These are phyloP conservation scores for Keithomyces neogunnii DNA, from an alignment of 2,329 filamentous ascomycete genomes.

Conservation along the genomic window DNA sequence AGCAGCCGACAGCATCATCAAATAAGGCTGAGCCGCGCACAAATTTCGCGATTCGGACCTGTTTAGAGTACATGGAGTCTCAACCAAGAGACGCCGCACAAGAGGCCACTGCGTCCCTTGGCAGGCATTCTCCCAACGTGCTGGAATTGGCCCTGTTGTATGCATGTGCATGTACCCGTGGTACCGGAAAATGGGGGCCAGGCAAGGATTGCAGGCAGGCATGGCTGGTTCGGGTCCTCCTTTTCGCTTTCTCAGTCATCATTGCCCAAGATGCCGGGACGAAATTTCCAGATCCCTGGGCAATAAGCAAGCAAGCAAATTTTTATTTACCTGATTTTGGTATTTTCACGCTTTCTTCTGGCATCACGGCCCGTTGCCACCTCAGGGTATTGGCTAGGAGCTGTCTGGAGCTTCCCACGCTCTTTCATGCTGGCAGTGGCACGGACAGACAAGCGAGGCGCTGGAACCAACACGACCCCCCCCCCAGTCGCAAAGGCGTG, in stretches of 20 bases:
- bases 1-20: too few relatives aligned
- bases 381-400: neutral
- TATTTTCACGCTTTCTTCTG: slow-evolving; percentile 1
- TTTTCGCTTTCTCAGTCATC: neutral
- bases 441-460: neutral
- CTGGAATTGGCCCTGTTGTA: neutral
- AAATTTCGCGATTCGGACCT: too few relatives aligned
- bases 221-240: slow-evolving; percentile 2
- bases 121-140: too few relatives aligned
- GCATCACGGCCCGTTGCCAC: neutral
- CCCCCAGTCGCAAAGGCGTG: neutral
- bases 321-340: slow-evolving; percentile 4
- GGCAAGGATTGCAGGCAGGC: slow-evolving; percentile 2
- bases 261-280: slow-evolving; percentile 7
- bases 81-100: too few relatives aligned
- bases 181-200: slow-evolving; percentile 5
- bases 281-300: slow-evolving; percentile 9
- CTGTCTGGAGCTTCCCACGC: neutral
- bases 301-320: slow-evolving; percentile 3
- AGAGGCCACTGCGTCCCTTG: too few relatives aligned
- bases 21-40: too few relatives aligned
- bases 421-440: neutral
- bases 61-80: too few relatives aligned
- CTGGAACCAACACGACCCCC: too few relatives aligned
- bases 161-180: neutral